These are phyloP conservation scores for Grammothele lineata DNA, from an alignment of 768 basidiomycete species.

Conservation along the genomic window DNA sequence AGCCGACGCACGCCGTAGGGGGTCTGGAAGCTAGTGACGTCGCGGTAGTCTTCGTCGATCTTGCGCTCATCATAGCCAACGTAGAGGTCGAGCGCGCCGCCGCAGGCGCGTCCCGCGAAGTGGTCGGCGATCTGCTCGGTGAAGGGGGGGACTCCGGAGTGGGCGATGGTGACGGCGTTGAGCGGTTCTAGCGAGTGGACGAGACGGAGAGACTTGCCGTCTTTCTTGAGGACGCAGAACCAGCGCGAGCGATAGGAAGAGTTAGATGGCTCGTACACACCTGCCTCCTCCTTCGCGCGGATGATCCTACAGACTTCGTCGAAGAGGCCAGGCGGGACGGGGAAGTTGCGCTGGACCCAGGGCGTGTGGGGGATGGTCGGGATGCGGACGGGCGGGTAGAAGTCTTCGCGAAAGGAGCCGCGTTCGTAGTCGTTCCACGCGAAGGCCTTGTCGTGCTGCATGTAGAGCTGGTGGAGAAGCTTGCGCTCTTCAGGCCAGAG, in stretches of 20 bases:
- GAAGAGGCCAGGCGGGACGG: constrained; percentile 20
- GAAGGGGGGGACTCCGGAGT: constrained; percentile 14
- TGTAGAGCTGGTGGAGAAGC: constrained; percentile 31
- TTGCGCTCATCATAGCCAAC: constrained; percentile 33
- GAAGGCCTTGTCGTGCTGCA: constrained; percentile 22
- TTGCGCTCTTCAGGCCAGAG: constrained; percentile 29
- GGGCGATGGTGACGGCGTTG: constrained; percentile 16
- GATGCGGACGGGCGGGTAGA: constrained; percentile 28
- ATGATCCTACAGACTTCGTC: constrained; percentile 31
- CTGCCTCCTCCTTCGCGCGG: constrained; percentile 31
- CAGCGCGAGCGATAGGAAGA: constrained; percentile 35
- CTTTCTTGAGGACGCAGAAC: constrained; percentile 35
- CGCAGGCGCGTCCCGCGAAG: constrained; percentile 15
- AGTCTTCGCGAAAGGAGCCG: constrained; percentile 28
- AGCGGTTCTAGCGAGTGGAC: constrained; percentile 26
- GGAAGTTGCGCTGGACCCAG: constrained; percentile 26
- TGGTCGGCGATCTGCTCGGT: constrained; percentile 15
- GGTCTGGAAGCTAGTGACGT: constrained; percentile 39
- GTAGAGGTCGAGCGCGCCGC: constrained; percentile 22
- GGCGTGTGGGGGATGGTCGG: constrained; percentile 29
- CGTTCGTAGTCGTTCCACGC: constrained; percentile 36
- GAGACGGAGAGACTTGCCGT: constrained; percentile 15
- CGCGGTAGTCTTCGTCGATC: constrained; percentile 26
- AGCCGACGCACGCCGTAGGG: constrained; percentile 31
- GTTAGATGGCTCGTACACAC: constrained; percentile 38